phyloP scores from a whole-genome alignment of 306 rosid genomes.

The Malus domestica region ASM211411v1 NC_041789.1:25056001-25056500 shows the following conservation, averaged over 20 bases:
- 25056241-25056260: not conserved
- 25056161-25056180: conserved; percentile 64
- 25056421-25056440: conserved; percentile 8
- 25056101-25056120: conserved; percentile 94
- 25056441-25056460: not conserved
- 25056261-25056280: conserved; percentile 1
- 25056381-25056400: conserved; percentile 96
- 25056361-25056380: conserved; percentile 89
- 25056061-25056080: conserved; percentile 91
- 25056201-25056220: conserved; percentile 8
- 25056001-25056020: conserved; percentile 97
- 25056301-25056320: conserved; percentile 73
- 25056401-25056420: conserved; percentile 55
- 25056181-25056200: not conserved
- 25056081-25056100: conserved; percentile 97
- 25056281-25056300: conserved; percentile 49
- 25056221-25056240: not conserved
- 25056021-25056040: conserved; percentile 79
- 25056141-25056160: conserved; percentile 85
- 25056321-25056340: conserved; percentile 90
- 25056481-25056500: not conserved
- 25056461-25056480: not conserved
- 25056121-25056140: conserved; percentile 91
- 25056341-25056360: conserved; percentile 82
- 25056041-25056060: conserved; percentile 86